Evolutionary conservation across 768 basidiomycete species (phyloP).

Genomic region (Pleurotus cornucopiae): DNA sequence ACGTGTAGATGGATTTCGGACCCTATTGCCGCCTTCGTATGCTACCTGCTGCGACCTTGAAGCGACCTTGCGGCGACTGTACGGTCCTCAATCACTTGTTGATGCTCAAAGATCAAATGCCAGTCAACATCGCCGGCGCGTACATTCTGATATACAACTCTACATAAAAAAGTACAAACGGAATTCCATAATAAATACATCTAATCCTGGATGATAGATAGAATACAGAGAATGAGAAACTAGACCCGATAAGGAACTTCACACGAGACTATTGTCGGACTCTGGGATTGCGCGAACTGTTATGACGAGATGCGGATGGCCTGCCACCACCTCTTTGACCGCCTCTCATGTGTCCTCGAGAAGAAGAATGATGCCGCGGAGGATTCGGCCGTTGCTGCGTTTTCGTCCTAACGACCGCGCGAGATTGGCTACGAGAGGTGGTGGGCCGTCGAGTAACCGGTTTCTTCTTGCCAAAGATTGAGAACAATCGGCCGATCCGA

Average conservation of each 20-base stretch:
- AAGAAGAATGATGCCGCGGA: neutral
- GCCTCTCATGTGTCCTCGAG: neutral
- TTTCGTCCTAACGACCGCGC: conserved; percentile 2
- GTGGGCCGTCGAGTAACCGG: neutral
- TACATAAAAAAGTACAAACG: neutral
- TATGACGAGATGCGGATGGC: conserved; percentile 1
- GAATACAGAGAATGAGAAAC: neutral
- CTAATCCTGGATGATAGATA: neutral
- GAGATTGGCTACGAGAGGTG: neutral
- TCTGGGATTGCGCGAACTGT: neutral
- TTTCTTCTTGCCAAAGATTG: conserved; percentile 8
- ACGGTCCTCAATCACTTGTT: too few species aligned
- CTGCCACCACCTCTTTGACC: neutral
- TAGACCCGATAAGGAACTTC: too few species aligned
- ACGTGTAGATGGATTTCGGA: neutral
- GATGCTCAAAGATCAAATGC: too few species aligned
- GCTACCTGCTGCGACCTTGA: too few species aligned
- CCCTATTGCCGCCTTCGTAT: neutral
- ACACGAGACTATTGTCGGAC: conserved; percentile 1
- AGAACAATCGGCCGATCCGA: conserved; percentile 10
- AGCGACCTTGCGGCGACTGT: too few species aligned
- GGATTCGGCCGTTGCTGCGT: conserved; percentile 4
- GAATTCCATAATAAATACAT: neutral
- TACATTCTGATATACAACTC: neutral
- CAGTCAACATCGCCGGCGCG: too few species aligned